These are phyloP conservation scores for Entomortierella parvispora DNA, from an alignment of 192 early-diverging fungal genomes.

Conservation along the genomic window DNA sequence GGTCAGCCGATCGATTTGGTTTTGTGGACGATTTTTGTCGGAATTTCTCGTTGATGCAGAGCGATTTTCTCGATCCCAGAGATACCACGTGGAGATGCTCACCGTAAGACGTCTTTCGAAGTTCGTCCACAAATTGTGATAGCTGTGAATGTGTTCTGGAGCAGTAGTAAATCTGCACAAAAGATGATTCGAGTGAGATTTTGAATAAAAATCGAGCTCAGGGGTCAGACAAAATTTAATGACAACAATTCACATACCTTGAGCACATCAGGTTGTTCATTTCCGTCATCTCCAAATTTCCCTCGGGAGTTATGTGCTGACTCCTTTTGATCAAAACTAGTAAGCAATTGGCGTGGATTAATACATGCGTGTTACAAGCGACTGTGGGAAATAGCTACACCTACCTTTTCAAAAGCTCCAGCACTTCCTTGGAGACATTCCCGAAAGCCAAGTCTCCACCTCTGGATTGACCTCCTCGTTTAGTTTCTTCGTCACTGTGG, in stretches of 20 bases:
- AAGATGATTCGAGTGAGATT: background rate
- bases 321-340: slow-evolving; percentile 41
- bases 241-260: too few species aligned
- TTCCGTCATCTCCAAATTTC: slow-evolving; percentile 20
- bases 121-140: slow-evolving; percentile 86
- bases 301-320: background rate
- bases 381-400: background rate
- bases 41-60: slow-evolving; percentile 81
- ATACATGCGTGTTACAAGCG: background rate
- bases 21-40: slow-evolving; percentile 12
- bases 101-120: slow-evolving; percentile 81
- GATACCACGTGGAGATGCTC: slow-evolving; percentile 69
- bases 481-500: slow-evolving; percentile 66
- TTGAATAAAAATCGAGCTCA: too few species aligned
- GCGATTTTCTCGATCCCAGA: slow-evolving; percentile 82
- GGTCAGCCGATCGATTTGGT: slow-evolving; percentile 5
- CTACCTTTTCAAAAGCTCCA: slow-evolving; percentile 61
- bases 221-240: too few species aligned
- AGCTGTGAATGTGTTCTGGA: slow-evolving; percentile 93
- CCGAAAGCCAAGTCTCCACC: slow-evolving; percentile 35
- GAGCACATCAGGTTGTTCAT: slow-evolving; percentile 52
- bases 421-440: slow-evolving; percentile 65
- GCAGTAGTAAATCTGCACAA: slow-evolving; percentile 67
- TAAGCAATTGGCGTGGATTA: background rate
- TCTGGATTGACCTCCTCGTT: slow-evolving; percentile 3